These are phyloP conservation scores for Tricholoma bakamatsutake DNA, from an alignment of 768 basidiomycete genomes.

Conservation along the genomic window DNA sequence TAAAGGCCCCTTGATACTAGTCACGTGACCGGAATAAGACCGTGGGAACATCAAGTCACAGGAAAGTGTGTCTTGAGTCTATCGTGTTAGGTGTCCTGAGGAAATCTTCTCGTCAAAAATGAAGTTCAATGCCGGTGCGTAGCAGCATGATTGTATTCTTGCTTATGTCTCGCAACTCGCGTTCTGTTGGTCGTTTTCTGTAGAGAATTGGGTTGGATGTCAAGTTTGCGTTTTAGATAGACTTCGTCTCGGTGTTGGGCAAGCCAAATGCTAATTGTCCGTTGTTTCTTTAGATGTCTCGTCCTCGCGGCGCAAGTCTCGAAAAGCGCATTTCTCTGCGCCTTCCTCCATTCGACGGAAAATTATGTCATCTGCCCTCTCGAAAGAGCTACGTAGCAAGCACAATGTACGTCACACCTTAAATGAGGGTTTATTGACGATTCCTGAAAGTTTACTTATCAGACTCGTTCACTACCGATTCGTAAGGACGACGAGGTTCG, in stretches of 20 bases:
- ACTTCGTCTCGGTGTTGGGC: slow-evolving; percentile 16
- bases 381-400: slow-evolving; percentile 91
- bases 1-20: not conserved
- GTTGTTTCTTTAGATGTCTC: slow-evolving; percentile 58
- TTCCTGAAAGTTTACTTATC: not conserved
- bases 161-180: slow-evolving; percentile 19
- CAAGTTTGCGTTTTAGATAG: slow-evolving; percentile 35
- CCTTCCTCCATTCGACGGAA: slow-evolving; percentile 93
- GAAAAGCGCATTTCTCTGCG: slow-evolving; percentile 96
- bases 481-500: slow-evolving; percentile 98
- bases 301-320: slow-evolving; percentile 93
- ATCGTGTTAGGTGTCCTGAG: slow-evolving; percentile 57
- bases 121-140: slow-evolving; percentile 84
- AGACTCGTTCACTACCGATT: slow-evolving; percentile 90
- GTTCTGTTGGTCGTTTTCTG: slow-evolving; percentile 19
- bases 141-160: slow-evolving; percentile 16
- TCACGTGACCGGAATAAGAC: slow-evolving; percentile 26
- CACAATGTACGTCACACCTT: slow-evolving; percentile 62
- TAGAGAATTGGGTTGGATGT: slow-evolving; percentile 52
- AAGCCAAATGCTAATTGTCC: slow-evolving; percentile 25
- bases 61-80: slow-evolving; percentile 23
- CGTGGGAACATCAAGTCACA: slow-evolving; percentile 31
- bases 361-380: slow-evolving; percentile 95
- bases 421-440: not conserved
- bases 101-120: slow-evolving; percentile 45